Evolutionary conservation across 345 rosid genomes (phyloP).

Genomic region (Populus davidiana): DNA sequence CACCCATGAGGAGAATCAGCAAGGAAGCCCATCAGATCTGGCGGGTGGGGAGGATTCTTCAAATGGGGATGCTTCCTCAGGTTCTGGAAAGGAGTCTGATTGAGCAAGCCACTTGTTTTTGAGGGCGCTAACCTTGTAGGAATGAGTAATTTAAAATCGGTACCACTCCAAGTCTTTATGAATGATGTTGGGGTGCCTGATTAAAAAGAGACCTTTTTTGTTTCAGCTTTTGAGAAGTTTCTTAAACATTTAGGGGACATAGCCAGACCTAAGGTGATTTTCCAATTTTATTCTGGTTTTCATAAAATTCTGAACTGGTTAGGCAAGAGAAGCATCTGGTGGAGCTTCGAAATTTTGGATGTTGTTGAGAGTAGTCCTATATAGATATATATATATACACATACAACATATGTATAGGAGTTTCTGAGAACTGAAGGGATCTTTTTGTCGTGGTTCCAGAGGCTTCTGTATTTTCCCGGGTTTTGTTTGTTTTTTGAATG

Average conservation of each 20-base stretch:
- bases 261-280: conserved; percentile 7
- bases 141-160: not conserved
- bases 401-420: conserved; percentile 17
- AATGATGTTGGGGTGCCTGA: conserved; percentile 6
- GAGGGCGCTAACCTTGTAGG: conserved; percentile 31
- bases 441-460: conserved; percentile 9
- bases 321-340: conserved; percentile 15
- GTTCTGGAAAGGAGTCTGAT: conserved; percentile 41
- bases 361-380: conserved; percentile 8
- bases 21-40: conserved; percentile 23
- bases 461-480: conserved; percentile 9
- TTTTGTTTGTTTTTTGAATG: not conserved
- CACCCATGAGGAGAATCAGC: conserved; percentile 31
- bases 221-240: conserved; percentile 7
- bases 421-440: conserved; percentile 16
- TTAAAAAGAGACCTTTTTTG: not conserved
- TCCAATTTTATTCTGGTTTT: conserved; percentile 7
- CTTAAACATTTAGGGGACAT: conserved; percentile 2
- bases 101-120: conserved; percentile 22
- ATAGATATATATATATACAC: not conserved
- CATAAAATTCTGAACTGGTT: conserved; percentile 2
- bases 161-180: conserved; percentile 10
- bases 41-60: conserved; percentile 32
- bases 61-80: conserved; percentile 32
- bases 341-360: conserved; percentile 50